These are phyloP conservation scores for Rhizophagus prolifer DNA, from an alignment of 192 early-diverging fungal species.

Conservation along the genomic window DNA sequence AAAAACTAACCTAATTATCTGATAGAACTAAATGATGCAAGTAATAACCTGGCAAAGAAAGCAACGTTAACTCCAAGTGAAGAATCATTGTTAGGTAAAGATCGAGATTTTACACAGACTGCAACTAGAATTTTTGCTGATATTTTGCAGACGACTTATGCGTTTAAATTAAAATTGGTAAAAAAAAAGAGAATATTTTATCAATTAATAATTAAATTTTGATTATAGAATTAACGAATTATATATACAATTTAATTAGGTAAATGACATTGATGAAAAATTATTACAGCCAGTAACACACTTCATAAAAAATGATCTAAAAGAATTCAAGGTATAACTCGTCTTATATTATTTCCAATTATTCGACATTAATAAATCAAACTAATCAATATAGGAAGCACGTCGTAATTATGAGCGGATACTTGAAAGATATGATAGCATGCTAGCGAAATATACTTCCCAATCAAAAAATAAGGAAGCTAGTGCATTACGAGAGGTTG, in stretches of 20 bases:
- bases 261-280: constrained; percentile 58
- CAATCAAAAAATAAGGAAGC: constrained; percentile 67
- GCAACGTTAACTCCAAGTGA: constrained; percentile 23
- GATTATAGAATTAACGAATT: background rate
- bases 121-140: constrained; percentile 44
- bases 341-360: background rate
- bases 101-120: constrained; percentile 44
- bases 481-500: constrained; percentile 56
- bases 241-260: constrained; percentile 31
- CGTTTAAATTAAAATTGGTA: constrained; percentile 51
- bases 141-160: constrained; percentile 46
- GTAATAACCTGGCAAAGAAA: constrained; percentile 34
- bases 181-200: background rate
- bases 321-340: constrained; percentile 56
- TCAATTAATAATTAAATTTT: background rate
- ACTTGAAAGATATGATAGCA: constrained; percentile 62
- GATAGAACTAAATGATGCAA: constrained; percentile 37
- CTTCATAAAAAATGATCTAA: constrained; percentile 61
- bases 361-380: constrained; percentile 9
- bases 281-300: constrained; percentile 57
- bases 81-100: constrained; percentile 38
- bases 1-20: background rate
- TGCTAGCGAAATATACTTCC: constrained; percentile 54
- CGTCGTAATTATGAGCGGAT: constrained; percentile 47
- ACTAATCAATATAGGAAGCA: constrained; percentile 36